Evolutionary conservation across 345 rosid species (phyloP), one percentile per base, ranked within the genome.

Genomic region (Eucalyptus brandiana): DNA sequence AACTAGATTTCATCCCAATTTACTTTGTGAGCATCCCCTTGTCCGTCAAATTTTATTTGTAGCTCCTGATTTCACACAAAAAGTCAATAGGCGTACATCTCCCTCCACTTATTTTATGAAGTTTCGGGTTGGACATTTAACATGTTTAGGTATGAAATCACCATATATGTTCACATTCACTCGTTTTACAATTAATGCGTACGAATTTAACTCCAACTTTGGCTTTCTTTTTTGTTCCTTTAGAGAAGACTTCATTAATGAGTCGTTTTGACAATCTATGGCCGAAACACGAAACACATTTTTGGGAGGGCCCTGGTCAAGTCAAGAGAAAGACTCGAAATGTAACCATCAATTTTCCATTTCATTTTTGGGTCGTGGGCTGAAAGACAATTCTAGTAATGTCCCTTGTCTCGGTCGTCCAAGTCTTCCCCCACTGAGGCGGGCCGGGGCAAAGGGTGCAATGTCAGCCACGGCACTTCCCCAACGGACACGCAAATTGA

Each of bases 81-180:
- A 10, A 19, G 26, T 53, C 26, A 21, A 53, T 21, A 21, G 58
- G 11, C 58, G 0, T 53, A 53, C 58, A 21, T 53, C 58, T 53
- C 58, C 24, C 4, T 53, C 58, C 58, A 53, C 58, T 53, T 8
- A 53, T 53, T 21, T 53, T 8, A 53, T 53, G 58, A 53, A 53
- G 58, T 53, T 53, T 53, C 0, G 4, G 26, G 0, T 53, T 0
- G 12, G 21, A 16, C 6, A n/a, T 67, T 16, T 32, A 34, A 9
- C 13, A 5, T 34, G 80, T 69, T 72, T 37, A 11, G 26, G 45
- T 21, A 19, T 40, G 42, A 72, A 72, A 37, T 21, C 83, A 11
- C 37, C 83, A 19, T 11, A 40, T 76, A 6, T 11, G 9, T 40
- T 19, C 28, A 37, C 13, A 37, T 11, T 76, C 28, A 10, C 83